Percentiles rank a stretch among this genome's conserved stretches.
phyloP scores from a whole-genome alignment of 2,329 filamentous ascomycete genomes.

The Pseudocercospora crystallina region DNA sequence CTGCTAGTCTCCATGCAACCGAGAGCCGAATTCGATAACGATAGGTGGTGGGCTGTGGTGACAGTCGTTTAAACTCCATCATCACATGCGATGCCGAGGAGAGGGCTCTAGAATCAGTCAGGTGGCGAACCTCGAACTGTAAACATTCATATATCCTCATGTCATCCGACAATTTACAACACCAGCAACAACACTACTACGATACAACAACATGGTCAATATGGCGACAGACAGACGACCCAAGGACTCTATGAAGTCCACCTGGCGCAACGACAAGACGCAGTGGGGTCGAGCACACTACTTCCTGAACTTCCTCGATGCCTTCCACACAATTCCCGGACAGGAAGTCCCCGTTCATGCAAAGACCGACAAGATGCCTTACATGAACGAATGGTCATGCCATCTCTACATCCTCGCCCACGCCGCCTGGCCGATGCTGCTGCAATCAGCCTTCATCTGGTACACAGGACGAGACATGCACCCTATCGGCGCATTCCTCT shows the following conservation, averaged over 20 bases:
- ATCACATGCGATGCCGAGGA: no score
- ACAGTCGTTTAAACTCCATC: no score
- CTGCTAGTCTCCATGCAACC: no score
- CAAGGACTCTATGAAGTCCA: slow-evolving; percentile 26
- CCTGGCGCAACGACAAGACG: slow-evolving; percentile 22
- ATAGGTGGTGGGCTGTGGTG: no score
- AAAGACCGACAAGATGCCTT: slow-evolving; percentile 41
- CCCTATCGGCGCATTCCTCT: slow-evolving; percentile 33
- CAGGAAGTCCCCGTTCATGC: slow-evolving; percentile 17
- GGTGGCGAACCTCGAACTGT: no score
- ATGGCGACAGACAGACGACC: slow-evolving; percentile 18
- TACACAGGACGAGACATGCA: slow-evolving; percentile 36
- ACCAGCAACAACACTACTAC: background rate
- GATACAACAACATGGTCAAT: slow-evolving; percentile 5
- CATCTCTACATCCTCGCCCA: slow-evolving; percentile 43
- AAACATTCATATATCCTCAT: no score
- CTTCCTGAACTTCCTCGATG: slow-evolving; percentile 18
- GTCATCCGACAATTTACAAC: background rate
- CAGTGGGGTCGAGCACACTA: slow-evolving; percentile 22
- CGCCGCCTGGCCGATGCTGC: slow-evolving; percentile 37
- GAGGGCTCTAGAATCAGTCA: no score
- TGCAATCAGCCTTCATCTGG: slow-evolving; percentile 40
- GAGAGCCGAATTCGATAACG: no score
- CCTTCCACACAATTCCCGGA: slow-evolving; percentile 12
- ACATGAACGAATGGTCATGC: slow-evolving; percentile 36